These are phyloP conservation scores for Mycoemilia scoparia DNA, from an alignment of 192 early-diverging fungal genomes.

Conservation along the genomic window DNA sequence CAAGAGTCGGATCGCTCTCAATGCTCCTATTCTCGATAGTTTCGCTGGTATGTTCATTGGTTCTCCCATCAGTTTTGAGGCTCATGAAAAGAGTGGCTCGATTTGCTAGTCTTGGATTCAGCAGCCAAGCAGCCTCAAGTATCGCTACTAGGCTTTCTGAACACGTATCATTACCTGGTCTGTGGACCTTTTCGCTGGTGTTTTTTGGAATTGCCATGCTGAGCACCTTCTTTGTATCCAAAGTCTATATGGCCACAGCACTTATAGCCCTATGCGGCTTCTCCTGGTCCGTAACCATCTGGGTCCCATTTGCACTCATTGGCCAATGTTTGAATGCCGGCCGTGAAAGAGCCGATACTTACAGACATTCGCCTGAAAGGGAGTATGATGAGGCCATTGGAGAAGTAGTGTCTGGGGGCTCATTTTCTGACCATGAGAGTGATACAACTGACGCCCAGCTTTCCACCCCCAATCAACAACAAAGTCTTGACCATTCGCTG, in stretches of 20 bases:
- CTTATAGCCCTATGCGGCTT: constrained; percentile 59
- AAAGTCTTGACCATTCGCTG: too few relatives aligned
- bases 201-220: constrained; percentile 51
- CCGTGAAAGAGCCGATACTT: too few relatives aligned
- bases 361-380: too few relatives aligned
- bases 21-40: constrained; percentile 61
- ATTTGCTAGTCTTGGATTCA: background rate
- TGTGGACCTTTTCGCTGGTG: constrained; percentile 58
- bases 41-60: constrained; percentile 32
- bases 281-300: constrained; percentile 73
- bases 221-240: constrained; percentile 39
- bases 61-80: constrained; percentile 14
- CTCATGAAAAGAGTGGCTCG: constrained; percentile 2
- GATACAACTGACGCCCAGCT: too few relatives aligned
- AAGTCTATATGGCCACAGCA: constrained; percentile 37
- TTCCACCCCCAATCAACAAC: too few relatives aligned
- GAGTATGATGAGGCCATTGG: too few relatives aligned
- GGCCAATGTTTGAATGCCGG: too few relatives aligned
- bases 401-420: too few relatives aligned
- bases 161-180: constrained; percentile 14
- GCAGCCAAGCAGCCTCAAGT: too few relatives aligned
- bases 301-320: constrained; percentile 86
- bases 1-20: constrained; percentile 71
- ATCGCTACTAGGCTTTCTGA: background rate
- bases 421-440: too few relatives aligned